Evolutionary conservation across 2,329 filamentous ascomycete species (phyloP).

Genomic region (Aspergillus niger): DNA sequence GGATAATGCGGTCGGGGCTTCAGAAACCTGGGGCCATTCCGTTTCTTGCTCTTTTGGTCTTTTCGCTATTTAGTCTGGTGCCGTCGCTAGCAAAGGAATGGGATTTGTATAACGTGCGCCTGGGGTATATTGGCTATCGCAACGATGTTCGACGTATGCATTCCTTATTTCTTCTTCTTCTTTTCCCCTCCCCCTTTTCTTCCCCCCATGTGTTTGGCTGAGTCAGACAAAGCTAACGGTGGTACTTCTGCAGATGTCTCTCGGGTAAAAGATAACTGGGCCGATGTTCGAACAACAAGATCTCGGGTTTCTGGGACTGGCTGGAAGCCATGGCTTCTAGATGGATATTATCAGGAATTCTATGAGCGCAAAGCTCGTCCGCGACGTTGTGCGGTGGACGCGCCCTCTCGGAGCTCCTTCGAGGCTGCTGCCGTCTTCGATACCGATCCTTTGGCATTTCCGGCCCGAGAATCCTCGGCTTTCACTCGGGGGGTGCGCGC

Average conservation of each 20-base stretch:
- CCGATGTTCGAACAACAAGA: constrained; percentile 22
- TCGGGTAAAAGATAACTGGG: constrained; percentile 28
- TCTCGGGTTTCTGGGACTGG: constrained; percentile 16
- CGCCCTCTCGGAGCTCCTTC: constrained; percentile 19
- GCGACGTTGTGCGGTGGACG: constrained; percentile 15
- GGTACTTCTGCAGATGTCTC: constrained; percentile 25
- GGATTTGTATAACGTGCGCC: constrained; percentile 31
- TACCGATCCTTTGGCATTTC: constrained; percentile 20
- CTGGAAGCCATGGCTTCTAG: constrained; percentile 23
- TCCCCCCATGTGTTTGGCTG: constrained; percentile 5
- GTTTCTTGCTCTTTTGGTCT: constrained; percentile 35
- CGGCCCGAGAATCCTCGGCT: constrained; percentile 26
- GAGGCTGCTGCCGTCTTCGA: constrained; percentile 26
- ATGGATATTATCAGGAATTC: constrained; percentile 14
- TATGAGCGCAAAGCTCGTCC: constrained; percentile 14
- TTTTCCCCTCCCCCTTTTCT: background rate
- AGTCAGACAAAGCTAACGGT: constrained; percentile 4
- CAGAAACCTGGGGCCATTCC: constrained; percentile 38
- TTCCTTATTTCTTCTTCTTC: background rate
- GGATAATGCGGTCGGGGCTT: constrained; percentile 39
- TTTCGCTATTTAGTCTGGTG: constrained; percentile 37
- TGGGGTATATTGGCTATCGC: constrained; percentile 30
- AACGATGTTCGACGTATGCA: constrained; percentile 31
- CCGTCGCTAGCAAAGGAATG: constrained; percentile 35
- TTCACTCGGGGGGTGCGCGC: constrained; percentile 33